Base-by-base conservation (phyloP, 208 protist species). In the Phytomonas francai region DNA sequence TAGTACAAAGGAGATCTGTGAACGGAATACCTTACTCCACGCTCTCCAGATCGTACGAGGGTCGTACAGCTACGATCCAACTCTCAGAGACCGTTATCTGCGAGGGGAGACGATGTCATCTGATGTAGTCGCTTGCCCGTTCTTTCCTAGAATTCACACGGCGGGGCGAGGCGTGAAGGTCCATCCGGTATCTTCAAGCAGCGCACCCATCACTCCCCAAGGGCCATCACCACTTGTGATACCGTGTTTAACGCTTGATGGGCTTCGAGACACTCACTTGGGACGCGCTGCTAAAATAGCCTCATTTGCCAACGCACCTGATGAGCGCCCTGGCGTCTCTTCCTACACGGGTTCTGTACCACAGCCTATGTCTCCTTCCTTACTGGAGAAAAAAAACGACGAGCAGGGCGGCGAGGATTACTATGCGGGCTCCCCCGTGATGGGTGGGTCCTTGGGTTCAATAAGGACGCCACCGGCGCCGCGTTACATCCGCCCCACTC, bases 31-130 rank as follows among this genome's bases (percentile, higher is more conserved):
- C 39, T 49, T 49, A 49, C 39, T 49, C 12, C 54, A 84, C 65
- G 79, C 74, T 6, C 39, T 78, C 22, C 69, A 78, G 27, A 60
- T 86, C 54, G 78, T 80, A 29, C 64, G 39, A 49, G 39, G 39
- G 39, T 49, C 39, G 39, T 19, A 6, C 39, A 1, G 39, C 9
- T 49, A 49, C 39, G 39, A 49, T 12, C 39, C 39, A 3, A 19
- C 39, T 19, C 39, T 49, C 39, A 6, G 39, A 6, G 39, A 49
- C 12, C 4, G 39, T 49, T 49, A 49, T 49, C 39, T 49, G 4
- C 4, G 12, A 49, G 39, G 12, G 1, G 39, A 2, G 14, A 2
- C 39, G 9, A 49, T 49, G 9, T 2, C 39, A 49, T 49, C 39
- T 6, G 39, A 22, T 22, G 14, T 2, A 9, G 2, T 49, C 16